Conservation (phyloP, 805 yeast genomes). For the Candida oleophila region DNA sequence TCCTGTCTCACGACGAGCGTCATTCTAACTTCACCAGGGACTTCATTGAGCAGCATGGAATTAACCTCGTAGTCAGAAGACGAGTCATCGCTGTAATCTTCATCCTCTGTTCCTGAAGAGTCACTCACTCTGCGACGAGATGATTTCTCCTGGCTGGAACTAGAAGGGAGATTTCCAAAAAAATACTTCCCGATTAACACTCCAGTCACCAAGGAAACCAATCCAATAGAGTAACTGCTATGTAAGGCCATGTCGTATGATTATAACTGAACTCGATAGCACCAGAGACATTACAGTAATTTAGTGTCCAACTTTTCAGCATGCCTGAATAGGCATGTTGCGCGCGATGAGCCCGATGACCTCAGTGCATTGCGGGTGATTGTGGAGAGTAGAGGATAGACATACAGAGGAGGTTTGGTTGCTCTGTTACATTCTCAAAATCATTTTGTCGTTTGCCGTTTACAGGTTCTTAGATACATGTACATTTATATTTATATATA, state of each 20-base stretch:
- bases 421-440: too few species aligned
- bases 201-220: constrained; percentile 39
- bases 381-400: too few species aligned
- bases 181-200: constrained; percentile 21
- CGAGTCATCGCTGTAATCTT: constrained; percentile 22
- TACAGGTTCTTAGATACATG: too few species aligned
- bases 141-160: not conserved
- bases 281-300: not conserved
- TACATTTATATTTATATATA: too few species aligned
- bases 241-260: constrained; percentile 9
- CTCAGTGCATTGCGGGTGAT: too few species aligned
- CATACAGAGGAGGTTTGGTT: too few species aligned
- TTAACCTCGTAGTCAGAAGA: constrained; percentile 58
- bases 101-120: not conserved
- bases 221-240: constrained; percentile 31
- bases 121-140: not conserved
- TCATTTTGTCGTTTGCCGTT: too few species aligned
- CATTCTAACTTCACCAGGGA: constrained; percentile 83
- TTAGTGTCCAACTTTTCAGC: constrained; percentile 3
- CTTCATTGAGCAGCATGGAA: constrained; percentile 56
- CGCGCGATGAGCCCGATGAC: too few species aligned
- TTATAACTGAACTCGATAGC: too few species aligned
- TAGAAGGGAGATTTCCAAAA: too few species aligned
- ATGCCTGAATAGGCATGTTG: not conserved
- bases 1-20: constrained; percentile 86